phyloP scores from a whole-genome alignment of 768 basidiomycete species.

The Naematelia aurantialba region DNA sequence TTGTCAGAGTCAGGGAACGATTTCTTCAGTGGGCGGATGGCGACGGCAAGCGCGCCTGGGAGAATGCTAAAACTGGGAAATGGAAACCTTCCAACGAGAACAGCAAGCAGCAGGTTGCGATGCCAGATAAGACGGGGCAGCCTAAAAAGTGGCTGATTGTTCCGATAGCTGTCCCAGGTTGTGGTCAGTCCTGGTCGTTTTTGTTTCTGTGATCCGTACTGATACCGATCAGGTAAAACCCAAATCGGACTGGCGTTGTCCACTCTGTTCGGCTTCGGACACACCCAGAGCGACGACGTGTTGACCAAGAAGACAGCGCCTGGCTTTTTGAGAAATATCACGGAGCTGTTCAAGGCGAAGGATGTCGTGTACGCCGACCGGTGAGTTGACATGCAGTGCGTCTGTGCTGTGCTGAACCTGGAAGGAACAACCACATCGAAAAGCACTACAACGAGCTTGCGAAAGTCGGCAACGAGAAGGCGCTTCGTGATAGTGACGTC shows the following conservation, averaged over 20 bases:
- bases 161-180: slow-evolving; percentile 86
- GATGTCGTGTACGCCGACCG: slow-evolving; percentile 90
- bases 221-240: slow-evolving; percentile 71
- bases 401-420: neutral
- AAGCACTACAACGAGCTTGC: slow-evolving; percentile 74
- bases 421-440: slow-evolving; percentile 79
- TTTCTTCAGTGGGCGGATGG: slow-evolving; percentile 68
- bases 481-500: slow-evolving; percentile 52
- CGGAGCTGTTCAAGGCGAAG: slow-evolving; percentile 58
- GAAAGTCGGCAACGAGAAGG: slow-evolving; percentile 53
- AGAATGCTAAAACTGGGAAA: slow-evolving; percentile 44
- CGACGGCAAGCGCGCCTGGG: slow-evolving; percentile 54
- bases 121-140: slow-evolving; percentile 20
- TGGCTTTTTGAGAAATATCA: slow-evolving; percentile 66
- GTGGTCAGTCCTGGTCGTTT: slow-evolving; percentile 60
- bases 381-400: slow-evolving; percentile 54
- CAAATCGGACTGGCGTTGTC: slow-evolving; percentile 71
- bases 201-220: neutral
- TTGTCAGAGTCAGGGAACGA: slow-evolving; percentile 73
- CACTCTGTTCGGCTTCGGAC: slow-evolving; percentile 78
- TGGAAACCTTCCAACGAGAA: slow-evolving; percentile 39
- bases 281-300: slow-evolving; percentile 92
- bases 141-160: slow-evolving; percentile 72
- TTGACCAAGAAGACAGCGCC: slow-evolving; percentile 68
- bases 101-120: slow-evolving; percentile 33